Conservation (phyloP, 1,139 yeast genomes). For the Geotrichum aggregatum region DNA sequence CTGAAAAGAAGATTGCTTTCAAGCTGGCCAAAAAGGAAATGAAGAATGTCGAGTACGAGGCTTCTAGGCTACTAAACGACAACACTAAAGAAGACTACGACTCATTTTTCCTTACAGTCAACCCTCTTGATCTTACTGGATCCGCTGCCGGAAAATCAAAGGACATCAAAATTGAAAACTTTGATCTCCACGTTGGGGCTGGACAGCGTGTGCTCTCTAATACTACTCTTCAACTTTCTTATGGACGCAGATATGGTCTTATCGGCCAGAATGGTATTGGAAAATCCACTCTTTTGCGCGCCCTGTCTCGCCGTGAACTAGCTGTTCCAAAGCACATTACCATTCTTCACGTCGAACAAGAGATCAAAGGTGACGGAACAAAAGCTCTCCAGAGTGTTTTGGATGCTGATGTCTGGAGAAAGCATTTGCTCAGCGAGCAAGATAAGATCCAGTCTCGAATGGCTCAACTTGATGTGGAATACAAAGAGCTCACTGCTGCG, state of each 20-base stretch:
- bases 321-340: slow-evolving; percentile 93
- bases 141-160: slow-evolving; percentile 90
- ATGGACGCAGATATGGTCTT: slow-evolving; percentile 93
- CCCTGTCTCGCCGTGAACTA: slow-evolving; percentile 88
- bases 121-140: slow-evolving; percentile 81
- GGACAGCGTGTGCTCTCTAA: slow-evolving; percentile 90
- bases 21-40: slow-evolving; percentile 87
- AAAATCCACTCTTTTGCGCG: slow-evolving; percentile 87
- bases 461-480: slow-evolving; percentile 64
- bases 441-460: slow-evolving; percentile 67
- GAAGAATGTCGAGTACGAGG: slow-evolving; percentile 65
- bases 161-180: slow-evolving; percentile 87
- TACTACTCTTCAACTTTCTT: slow-evolving; percentile 78
- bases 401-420: slow-evolving; percentile 99
- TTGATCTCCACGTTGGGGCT: slow-evolving; percentile 91
- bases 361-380: slow-evolving; percentile 87
- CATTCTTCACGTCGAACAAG: slow-evolving; percentile 95
- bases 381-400: slow-evolving; percentile 86
- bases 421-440: slow-evolving; percentile 77
- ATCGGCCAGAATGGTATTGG: slow-evolving; percentile 99
- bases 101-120: slow-evolving; percentile 87
- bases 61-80: slow-evolving; percentile 75
- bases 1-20: slow-evolving; percentile 93
- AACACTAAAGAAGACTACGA: slow-evolving; percentile 73
- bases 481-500: slow-evolving; percentile 49